Percentiles rank a stretch among this genome's conserved stretches.
Evolutionary conservation across 1,139 yeast species (phyloP).

Genomic region (Kluyveromyces sp.): DNA sequence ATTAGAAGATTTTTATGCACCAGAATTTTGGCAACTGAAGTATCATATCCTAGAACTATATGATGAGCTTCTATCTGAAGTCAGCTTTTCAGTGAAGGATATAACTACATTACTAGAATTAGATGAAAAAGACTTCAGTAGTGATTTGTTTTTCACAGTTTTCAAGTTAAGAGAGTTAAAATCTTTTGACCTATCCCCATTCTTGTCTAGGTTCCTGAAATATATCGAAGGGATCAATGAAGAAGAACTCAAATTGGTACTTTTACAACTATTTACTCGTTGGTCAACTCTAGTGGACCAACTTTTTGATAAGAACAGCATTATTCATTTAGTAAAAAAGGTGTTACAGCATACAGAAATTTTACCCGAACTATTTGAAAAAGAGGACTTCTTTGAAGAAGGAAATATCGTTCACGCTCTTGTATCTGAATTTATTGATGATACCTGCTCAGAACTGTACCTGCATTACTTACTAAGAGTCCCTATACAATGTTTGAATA

Average conservation of each 20-base stretch:
- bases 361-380: slow-evolving; percentile 16
- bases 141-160: slow-evolving; percentile 33
- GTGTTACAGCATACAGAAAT: slow-evolving; percentile 14
- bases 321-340: slow-evolving; percentile 11
- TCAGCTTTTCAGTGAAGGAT: slow-evolving; percentile 14
- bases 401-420: slow-evolving; percentile 28
- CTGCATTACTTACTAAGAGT: slow-evolving; percentile 20
- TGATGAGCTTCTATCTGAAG: slow-evolving; percentile 33
- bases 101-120: background rate
- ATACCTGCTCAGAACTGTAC: slow-evolving; percentile 5
- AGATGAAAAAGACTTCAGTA: slow-evolving; percentile 6
- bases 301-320: slow-evolving; percentile 24
- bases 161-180: slow-evolving; percentile 45
- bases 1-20: slow-evolving; percentile 11
- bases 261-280: slow-evolving; percentile 37
- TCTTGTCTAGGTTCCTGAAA: slow-evolving; percentile 28
- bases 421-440: slow-evolving; percentile 14
- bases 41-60: slow-evolving; percentile 43
- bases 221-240: slow-evolving; percentile 15
- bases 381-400: slow-evolving; percentile 39
- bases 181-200: slow-evolving; percentile 22
- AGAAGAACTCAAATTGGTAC: slow-evolving; percentile 11
- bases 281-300: slow-evolving; percentile 48
- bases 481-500: slow-evolving; percentile 47
- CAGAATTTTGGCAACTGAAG: slow-evolving; percentile 39